A percentile compares a stretch with the other conserved stretches of the same genome.
phyloP scores from a whole-genome alignment of 257 asterid genomes.

The Solanum tacnaense region DNA sequence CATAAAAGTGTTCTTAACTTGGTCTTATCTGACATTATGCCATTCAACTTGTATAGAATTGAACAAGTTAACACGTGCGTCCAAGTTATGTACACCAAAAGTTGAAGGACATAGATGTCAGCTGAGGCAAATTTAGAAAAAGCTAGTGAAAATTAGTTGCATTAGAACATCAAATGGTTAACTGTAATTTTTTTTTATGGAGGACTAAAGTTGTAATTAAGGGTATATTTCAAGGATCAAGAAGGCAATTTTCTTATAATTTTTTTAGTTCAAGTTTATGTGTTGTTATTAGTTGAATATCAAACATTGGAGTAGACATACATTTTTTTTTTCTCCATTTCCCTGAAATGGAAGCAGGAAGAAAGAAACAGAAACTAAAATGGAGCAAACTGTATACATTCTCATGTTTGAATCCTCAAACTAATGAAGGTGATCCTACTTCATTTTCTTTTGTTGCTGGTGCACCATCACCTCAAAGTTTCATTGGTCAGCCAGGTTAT shows the following conservation, averaged over 20 bases:
- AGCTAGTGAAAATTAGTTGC: not conserved
- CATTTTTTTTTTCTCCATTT: not conserved
- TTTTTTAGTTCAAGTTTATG: not conserved
- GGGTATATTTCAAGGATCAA: not conserved
- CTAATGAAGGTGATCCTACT: constrained; percentile 25
- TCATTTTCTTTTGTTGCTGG: not conserved
- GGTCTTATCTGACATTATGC: too few species aligned
- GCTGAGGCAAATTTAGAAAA: not conserved
- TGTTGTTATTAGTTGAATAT: not conserved
- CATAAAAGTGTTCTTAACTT: too few species aligned
- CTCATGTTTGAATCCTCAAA: constrained; percentile 44
- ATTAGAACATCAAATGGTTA: not conserved
- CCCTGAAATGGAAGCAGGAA: constrained; percentile 52
- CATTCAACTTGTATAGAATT: too few species aligned
- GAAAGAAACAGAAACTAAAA: constrained; percentile 61
- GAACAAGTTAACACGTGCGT: too few species aligned
- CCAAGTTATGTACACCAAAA: too few species aligned
- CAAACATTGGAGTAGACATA: not conserved
- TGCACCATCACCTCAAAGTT: constrained; percentile 40
- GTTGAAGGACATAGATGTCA: too few species aligned
- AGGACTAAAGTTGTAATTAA: not conserved
- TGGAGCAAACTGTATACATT: constrained; percentile 80
- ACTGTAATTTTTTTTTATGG: not conserved
- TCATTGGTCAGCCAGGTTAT: constrained; percentile 28
- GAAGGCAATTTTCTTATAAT: not conserved